Evolutionary conservation across 1,139 yeast species (phyloP).

Genomic region (Yamadazyma trypodendri): DNA sequence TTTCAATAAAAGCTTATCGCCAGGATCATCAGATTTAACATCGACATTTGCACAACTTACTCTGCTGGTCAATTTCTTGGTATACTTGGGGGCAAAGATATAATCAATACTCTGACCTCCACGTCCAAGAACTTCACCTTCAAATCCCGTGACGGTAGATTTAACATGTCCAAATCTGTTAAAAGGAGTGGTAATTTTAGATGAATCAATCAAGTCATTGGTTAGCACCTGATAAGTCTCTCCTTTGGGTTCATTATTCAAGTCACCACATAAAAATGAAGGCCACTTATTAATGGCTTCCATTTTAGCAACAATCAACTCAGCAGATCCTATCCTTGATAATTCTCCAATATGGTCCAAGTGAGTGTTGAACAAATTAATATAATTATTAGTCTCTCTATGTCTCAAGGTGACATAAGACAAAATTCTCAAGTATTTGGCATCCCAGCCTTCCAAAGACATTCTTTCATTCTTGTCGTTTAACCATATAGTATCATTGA

Average conservation of each 20-base stretch:
- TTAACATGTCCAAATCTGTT: slow-evolving; percentile 42
- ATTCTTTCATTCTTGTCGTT: slow-evolving; percentile 27
- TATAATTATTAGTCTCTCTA: slow-evolving; percentile 22
- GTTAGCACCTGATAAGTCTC: slow-evolving; percentile 42
- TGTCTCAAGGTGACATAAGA: slow-evolving; percentile 44
- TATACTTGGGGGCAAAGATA: slow-evolving; percentile 41
- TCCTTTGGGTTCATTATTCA: slow-evolving; percentile 53
- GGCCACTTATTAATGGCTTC: slow-evolving; percentile 39
- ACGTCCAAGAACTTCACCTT: slow-evolving; percentile 27
- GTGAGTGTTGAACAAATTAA: slow-evolving; percentile 58
- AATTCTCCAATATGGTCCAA: slow-evolving; percentile 52
- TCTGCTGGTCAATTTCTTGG: slow-evolving; percentile 22
- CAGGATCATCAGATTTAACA: slow-evolving; percentile 8
- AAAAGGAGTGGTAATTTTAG: slow-evolving; percentile 23
- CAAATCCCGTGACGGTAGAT: slow-evolving; percentile 53
- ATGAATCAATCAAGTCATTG: slow-evolving; percentile 30
- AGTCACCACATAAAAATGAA: slow-evolving; percentile 49
- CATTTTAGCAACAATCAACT: slow-evolving; percentile 42
- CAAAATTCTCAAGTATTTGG: slow-evolving; percentile 46
- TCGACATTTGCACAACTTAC: slow-evolving; percentile 17
- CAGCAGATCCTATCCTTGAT: slow-evolving; percentile 49
- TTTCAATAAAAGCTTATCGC: slow-evolving; percentile 19
- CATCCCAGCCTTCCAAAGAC: slow-evolving; percentile 54
- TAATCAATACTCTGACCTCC: slow-evolving; percentile 50
- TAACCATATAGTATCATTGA: slow-evolving; percentile 35